Evolutionary conservation across 2,329 filamentous ascomycete species (phyloP).

Genomic region (Penicillium nordicum): DNA sequence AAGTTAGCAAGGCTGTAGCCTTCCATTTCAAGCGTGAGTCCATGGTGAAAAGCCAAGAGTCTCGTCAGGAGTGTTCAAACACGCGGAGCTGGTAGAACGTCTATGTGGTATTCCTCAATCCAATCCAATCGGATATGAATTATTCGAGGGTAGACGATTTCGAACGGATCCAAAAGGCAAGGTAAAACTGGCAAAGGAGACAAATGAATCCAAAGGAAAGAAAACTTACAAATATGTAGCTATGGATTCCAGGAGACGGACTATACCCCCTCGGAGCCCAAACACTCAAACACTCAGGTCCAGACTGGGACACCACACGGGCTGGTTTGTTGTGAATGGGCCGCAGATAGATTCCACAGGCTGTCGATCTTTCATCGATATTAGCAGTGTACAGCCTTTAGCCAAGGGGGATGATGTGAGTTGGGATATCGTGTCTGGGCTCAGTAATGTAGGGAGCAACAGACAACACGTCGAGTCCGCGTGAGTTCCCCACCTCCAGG

Average conservation of each 20-base stretch:
- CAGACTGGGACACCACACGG: slow-evolving; percentile 6
- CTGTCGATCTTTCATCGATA: slow-evolving; percentile 17
- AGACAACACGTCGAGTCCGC: slow-evolving; percentile 6
- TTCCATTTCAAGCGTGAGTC: slow-evolving; percentile 21
- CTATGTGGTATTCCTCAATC: slow-evolving; percentile 6
- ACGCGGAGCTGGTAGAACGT: not conserved
- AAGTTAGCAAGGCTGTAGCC: slow-evolving; percentile 34
- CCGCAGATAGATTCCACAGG: slow-evolving; percentile 14
- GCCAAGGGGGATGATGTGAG: not conserved
- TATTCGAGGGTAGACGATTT: slow-evolving; percentile 4
- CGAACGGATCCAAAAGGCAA: not conserved
- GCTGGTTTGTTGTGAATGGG: slow-evolving; percentile 17
- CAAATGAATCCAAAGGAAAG: not conserved
- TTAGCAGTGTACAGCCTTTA: not conserved
- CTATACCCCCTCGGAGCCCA: not conserved
- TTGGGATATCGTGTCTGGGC: slow-evolving; percentile 2
- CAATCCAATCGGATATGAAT: slow-evolving; percentile 8
- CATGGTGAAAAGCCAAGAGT: slow-evolving; percentile 16
- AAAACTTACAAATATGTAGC: slow-evolving; percentile 17
- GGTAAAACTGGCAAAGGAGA: not conserved
- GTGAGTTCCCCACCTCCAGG: slow-evolving; percentile 12
- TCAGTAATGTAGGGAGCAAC: slow-evolving; percentile 23
- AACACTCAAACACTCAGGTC: not conserved
- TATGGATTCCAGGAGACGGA: slow-evolving; percentile 11
- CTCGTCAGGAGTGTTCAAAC: not conserved